These are phyloP conservation scores for Fusarium buxicola DNA, from an alignment of 2,329 filamentous ascomycete species.

Conservation along the genomic window DNA sequence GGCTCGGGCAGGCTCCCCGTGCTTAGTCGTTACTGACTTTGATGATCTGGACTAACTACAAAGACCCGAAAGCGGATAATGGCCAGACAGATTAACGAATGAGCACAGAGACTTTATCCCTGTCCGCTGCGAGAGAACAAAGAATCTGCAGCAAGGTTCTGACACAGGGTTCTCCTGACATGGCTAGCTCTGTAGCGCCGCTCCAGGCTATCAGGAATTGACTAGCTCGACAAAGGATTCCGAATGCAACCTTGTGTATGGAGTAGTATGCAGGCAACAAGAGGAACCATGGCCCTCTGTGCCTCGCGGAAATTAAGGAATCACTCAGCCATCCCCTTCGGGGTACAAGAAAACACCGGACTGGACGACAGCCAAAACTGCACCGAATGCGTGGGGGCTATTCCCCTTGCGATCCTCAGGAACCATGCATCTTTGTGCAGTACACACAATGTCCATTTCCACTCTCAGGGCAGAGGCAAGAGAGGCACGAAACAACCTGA, in stretches of 20 bases:
- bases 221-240: not conserved
- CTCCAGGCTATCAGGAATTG: not conserved
- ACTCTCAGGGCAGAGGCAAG: no score
- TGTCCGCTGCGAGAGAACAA: not conserved
- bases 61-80: no score
- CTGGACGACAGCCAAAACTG: no score
- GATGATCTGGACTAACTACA: no score
- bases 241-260: not conserved
- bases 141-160: not conserved
- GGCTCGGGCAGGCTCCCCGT: no score
- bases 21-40: no score
- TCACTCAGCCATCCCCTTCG: not conserved
- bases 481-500: no score
- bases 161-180: not conserved
- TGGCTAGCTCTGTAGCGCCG: not conserved
- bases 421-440: not conserved
- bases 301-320: not conserved
- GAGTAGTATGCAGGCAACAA: not conserved
- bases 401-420: not conserved
- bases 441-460: no score
- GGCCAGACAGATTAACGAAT: no score
- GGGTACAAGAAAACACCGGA: not conserved
- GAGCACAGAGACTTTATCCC: no score
- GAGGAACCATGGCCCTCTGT: not conserved
- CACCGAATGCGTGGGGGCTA: no score